Base-by-base conservation (phyloP, 805 yeast species). In the Nakazawaea sp. region DNA sequence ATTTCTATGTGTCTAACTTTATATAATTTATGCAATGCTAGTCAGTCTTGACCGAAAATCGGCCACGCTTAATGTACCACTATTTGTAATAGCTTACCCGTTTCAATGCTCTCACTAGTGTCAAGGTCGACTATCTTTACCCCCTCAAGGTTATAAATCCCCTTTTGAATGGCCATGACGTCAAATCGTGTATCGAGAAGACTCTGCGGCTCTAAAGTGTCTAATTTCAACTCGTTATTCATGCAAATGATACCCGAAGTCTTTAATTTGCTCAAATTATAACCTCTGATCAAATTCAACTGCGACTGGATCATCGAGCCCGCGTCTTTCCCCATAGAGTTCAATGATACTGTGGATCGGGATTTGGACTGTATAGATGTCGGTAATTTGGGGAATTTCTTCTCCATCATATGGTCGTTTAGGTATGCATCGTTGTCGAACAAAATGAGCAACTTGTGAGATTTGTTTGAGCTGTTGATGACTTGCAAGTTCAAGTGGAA, bases 71-170 rank as follows among this genome's bases (percentile, higher is more conserved):
- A 31, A 13, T 21, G 19, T 8, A 83, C 86, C 39, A 78, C 68
- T 2, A 84, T 82, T 47, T 82, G 88, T 26, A 84, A 62, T 36
- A 83, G 58, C 41, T 74, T 70, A 1, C 87, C 88, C 51, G 84
- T 79, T 43, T 78, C 88, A 44, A 78, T 66, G 2, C 75, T 70
- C 40, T 82, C 89, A 3, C 89, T 86, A 15, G 77, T 68, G 26
- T 53, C 49, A 9, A 75, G 60, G 49, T 84, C 94, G 32, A 78
- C 67, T 11, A 85, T 62, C 40, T 71, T 71, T n/a, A 81, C 67
- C 2, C 84, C 87, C 38, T 71, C 76, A 16, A 85, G 56, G 30
- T 73, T 71, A 51, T 70, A 78, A 6, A 79, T 66, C 0, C 95
- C 95, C 45, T 67, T 65, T 29, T 76, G 70, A 11, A 82, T 58